Conservation (phyloP, 331 rosid genomes). For the Arachis monticola region DNA sequence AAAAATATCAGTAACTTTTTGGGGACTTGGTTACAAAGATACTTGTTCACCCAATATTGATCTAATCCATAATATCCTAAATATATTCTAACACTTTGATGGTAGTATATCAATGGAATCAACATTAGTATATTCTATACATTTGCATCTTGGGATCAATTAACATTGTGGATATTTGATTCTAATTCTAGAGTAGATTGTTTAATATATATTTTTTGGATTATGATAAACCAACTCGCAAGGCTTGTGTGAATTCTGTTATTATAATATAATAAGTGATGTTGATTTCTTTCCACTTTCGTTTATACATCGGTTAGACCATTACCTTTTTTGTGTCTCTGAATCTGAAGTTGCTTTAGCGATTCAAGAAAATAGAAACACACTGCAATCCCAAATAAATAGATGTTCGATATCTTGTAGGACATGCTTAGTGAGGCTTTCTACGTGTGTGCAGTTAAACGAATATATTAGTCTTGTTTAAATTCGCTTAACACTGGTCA, state of each 20-base stretch:
- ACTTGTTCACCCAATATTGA: no score
- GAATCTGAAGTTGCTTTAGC: slow-evolving; percentile 20
- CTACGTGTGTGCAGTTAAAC: slow-evolving; percentile 12
- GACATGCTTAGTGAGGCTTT: slow-evolving; percentile 10
- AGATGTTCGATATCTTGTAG: slow-evolving; percentile 3
- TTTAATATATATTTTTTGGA: slow-evolving; percentile 2
- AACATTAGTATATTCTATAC: slow-evolving; percentile 1
- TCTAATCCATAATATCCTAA: no score
- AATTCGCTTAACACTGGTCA: slow-evolving; percentile 18
- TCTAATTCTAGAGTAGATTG: not conserved
- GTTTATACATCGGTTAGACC: slow-evolving; percentile 28
- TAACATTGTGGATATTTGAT: slow-evolving; percentile 29
- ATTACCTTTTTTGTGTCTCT: slow-evolving; percentile 14
- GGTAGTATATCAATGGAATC: not conserved
- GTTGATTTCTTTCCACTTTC: not conserved
- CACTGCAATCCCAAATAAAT: slow-evolving; percentile 10
- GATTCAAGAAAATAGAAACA: not conserved
- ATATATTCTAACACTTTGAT: no score
- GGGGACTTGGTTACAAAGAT: no score
- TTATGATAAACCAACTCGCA: not conserved
- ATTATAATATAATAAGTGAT: slow-evolving; percentile 2
- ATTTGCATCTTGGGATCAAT: slow-evolving; percentile 20
- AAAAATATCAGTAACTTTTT: no score
- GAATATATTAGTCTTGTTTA: slow-evolving; percentile 1
- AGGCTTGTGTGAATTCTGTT: not conserved